phyloP scores from a whole-genome alignment of 192 early-diverging fungal genomes.

The Umbelopsis sp. region DNA sequence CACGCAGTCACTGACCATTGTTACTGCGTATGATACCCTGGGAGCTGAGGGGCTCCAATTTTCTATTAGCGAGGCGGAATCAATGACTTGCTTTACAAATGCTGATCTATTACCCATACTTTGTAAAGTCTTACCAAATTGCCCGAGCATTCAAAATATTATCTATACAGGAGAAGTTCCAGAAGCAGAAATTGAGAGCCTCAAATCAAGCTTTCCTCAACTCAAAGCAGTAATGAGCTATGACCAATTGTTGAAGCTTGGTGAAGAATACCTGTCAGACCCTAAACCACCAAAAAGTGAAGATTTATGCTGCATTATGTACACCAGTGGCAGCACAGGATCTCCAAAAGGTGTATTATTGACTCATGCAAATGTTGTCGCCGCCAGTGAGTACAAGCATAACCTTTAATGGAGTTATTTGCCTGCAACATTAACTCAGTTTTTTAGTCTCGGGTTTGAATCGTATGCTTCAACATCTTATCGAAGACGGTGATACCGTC shows the following conservation, averaged over 20 bases:
- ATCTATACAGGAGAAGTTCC: slow-evolving; percentile 70
- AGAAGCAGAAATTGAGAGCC: slow-evolving; percentile 45
- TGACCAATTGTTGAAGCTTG: slow-evolving; percentile 65
- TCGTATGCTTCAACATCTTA: slow-evolving; percentile 47
- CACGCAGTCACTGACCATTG: slow-evolving; percentile 72
- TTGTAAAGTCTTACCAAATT: slow-evolving; percentile 55
- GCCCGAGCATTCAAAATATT: slow-evolving; percentile 61
- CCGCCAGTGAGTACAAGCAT: slow-evolving; percentile 43
- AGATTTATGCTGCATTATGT: slow-evolving; percentile 69
- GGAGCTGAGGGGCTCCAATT: slow-evolving; percentile 81
- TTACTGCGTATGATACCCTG: slow-evolving; percentile 84
- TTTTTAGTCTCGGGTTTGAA: slow-evolving; percentile 60
- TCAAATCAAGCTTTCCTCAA: slow-evolving; percentile 45
- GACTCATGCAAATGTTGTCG: slow-evolving; percentile 67
- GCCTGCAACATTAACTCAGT: background rate
- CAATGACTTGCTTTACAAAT: slow-evolving; percentile 71
- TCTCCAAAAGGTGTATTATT: slow-evolving; percentile 76
- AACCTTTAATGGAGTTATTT: background rate
- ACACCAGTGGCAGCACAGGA: slow-evolving; percentile 75
- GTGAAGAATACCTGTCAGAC: slow-evolving; percentile 54
- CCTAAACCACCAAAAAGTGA: slow-evolving; percentile 34
- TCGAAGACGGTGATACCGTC: slow-evolving; percentile 40
- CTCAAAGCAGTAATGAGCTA: slow-evolving; percentile 59
- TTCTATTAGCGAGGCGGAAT: slow-evolving; percentile 78
- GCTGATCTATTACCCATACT: slow-evolving; percentile 69